Percentiles rank a stretch among this genome's conserved stretches.
Evolutionary conservation across 345 rosid species (phyloP).

Genomic region (Rhizophora apiculata): DNA sequence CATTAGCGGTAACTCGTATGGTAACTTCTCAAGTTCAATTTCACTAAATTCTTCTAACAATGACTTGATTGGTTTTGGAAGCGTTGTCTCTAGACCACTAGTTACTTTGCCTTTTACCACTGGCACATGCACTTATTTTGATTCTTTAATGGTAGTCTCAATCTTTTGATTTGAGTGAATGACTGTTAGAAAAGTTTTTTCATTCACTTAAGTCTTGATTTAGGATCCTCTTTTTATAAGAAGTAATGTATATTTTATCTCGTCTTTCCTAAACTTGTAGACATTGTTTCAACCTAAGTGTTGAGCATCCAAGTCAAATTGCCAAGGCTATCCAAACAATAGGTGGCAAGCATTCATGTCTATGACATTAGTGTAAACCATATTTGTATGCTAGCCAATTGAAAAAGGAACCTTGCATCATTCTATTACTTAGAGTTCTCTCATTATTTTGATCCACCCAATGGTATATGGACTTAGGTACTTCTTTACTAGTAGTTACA

Average conservation of each 20-base stretch:
- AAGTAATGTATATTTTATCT: no score
- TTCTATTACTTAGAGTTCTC: neutral
- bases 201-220: neutral
- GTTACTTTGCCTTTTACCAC: no score
- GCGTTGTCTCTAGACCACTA: fast-evolving
- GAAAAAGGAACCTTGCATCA: no score
- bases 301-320: neutral
- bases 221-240: neutral
- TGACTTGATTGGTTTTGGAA: neutral
- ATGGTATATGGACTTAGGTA: neutral
- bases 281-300: no score
- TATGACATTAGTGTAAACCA: no score
- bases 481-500: neutral
- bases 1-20: neutral
- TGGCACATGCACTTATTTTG: no score
- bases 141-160: neutral
- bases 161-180: neutral
- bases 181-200: no score
- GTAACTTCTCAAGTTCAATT: neutral
- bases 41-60: neutral
- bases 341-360: no score
- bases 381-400: no score
- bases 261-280: no score
- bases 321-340: no score
- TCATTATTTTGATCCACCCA: neutral